Percentiles rank a stretch among this genome's conserved stretches.
phyloP scores from a whole-genome alignment of 352 stramenopile genomes.

The Phytophthora agathidicida region DNA sequence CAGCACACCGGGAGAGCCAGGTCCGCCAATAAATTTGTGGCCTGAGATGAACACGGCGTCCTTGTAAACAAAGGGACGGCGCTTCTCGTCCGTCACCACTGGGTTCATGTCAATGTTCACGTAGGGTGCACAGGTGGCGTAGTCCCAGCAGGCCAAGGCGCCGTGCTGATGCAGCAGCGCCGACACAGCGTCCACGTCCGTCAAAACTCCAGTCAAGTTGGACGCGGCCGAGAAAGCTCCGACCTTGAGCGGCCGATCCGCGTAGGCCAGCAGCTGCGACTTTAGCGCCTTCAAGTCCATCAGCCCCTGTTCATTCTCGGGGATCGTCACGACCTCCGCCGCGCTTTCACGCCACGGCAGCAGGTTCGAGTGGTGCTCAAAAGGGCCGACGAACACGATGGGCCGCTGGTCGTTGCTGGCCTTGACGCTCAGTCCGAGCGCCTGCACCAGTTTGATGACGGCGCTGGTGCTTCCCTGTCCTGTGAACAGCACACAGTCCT shows the following conservation, averaged over 20 bases:
- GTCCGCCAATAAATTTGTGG: slow-evolving; percentile 97
- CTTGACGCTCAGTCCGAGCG: slow-evolving; percentile 50
- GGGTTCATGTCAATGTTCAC: slow-evolving; percentile 97
- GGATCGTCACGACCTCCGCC: slow-evolving; percentile 80
- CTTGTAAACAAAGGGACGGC: slow-evolving; percentile 69
- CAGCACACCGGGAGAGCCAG: slow-evolving; percentile 93
- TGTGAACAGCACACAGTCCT: slow-evolving; percentile 97
- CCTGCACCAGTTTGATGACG: slow-evolving; percentile 77
- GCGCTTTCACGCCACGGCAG: slow-evolving; percentile 95
- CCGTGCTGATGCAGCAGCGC: slow-evolving; percentile 92
- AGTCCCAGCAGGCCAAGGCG: slow-evolving; percentile 96
- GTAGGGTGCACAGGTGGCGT: slow-evolving; percentile 95
- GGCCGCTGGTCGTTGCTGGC: slow-evolving; percentile 30
- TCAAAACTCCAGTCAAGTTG: slow-evolving; percentile 95
- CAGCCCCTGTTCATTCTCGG: slow-evolving; percentile 49
- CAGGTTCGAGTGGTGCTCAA: slow-evolving; percentile 98
- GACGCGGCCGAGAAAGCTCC: slow-evolving; percentile 94
- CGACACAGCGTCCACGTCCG: slow-evolving; percentile 92
- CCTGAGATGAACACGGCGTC: slow-evolving; percentile 96
- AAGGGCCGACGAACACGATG: slow-evolving; percentile 93
- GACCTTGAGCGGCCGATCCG: slow-evolving; percentile 67
- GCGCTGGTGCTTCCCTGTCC: slow-evolving; percentile 88
- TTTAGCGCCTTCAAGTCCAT: slow-evolving; percentile 69
- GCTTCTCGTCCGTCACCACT: slow-evolving; percentile 40
- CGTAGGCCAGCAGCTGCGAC: slow-evolving; percentile 54